Conservation (phyloP, 495 filamentous ascomycete genomes). For the Penicillium maclennaniae region DNA sequence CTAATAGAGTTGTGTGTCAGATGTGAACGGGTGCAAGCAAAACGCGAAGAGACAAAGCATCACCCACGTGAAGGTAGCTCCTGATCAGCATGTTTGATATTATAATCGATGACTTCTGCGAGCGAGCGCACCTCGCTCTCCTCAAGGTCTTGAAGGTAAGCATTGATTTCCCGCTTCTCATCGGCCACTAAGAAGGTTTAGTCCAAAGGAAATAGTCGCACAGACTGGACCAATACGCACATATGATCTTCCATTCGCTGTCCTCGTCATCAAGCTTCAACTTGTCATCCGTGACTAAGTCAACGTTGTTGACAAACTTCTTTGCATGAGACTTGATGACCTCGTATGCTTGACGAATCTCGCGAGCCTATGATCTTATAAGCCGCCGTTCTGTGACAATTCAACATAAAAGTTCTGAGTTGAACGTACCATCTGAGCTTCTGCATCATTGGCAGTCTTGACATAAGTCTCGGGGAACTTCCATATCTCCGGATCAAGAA, state of each 20-base stretch:
- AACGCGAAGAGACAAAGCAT: no score
- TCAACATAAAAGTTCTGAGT: background rate
- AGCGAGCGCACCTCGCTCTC: conserved; percentile 18
- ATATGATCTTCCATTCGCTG: conserved; percentile 9
- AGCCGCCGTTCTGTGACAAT: background rate
- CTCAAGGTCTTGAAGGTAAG: conserved; percentile 18
- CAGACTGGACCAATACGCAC: background rate
- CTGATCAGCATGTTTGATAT: conserved; percentile 20
- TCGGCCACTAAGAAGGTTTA: conserved; percentile 7
- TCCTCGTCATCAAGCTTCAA: conserved; percentile 5
- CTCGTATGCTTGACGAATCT: conserved; percentile 8
- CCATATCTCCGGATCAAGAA: conserved; percentile 9
- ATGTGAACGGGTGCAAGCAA: background rate
- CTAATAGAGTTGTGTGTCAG: background rate
- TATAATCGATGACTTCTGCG: conserved; percentile 20
- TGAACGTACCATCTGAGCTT: conserved; percentile 9
- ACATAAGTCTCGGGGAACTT: background rate
- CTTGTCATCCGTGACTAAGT: conserved; percentile 4
- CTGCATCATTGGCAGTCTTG: background rate
- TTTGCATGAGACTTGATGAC: conserved; percentile 7
- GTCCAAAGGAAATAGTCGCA: background rate
- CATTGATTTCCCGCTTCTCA: conserved; percentile 13
- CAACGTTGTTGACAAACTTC: conserved; percentile 8
- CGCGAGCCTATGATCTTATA: background rate
- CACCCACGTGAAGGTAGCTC: conserved; percentile 20